Conservation (phyloP, 139 green algal genomes). For the Volvox reticuliferus region DNA sequence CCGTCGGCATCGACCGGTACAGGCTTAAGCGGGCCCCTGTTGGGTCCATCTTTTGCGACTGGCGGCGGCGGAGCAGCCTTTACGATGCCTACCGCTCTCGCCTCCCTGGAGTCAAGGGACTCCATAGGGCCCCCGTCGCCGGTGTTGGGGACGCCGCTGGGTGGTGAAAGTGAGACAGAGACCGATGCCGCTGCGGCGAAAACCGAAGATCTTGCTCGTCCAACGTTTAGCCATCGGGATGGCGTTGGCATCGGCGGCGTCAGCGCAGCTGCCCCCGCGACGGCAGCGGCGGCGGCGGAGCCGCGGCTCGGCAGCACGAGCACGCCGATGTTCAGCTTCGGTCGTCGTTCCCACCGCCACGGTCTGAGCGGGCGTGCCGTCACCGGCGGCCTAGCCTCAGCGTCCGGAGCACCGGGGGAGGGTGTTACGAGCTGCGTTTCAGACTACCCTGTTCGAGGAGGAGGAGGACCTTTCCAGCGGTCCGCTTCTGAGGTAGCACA, state of each 20-base stretch:
- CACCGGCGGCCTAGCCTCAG: neutral
- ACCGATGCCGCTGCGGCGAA: neutral
- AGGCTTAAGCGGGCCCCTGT: neutral
- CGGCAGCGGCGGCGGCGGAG: neutral
- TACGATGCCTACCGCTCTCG: neutral
- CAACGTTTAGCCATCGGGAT: neutral
- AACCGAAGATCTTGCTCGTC: neutral
- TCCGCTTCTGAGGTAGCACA: neutral
- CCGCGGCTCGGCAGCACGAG: neutral
- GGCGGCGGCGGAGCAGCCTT: neutral
- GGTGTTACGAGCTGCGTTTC: neutral
- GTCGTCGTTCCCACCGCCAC: neutral
- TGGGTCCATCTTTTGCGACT: neutral
- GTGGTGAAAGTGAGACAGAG: neutral
- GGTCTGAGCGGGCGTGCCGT: too few species aligned
- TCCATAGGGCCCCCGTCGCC: neutral
- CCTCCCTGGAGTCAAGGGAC: neutral
- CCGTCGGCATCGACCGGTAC: neutral
- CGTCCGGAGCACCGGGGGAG: neutral
- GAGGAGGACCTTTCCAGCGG: neutral
- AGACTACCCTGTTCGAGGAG: neutral
- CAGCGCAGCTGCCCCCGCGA: neutral
- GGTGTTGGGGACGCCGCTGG: neutral
- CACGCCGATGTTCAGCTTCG: slow-evolving; percentile 16
- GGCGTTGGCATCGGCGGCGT: neutral